phyloP scores from a whole-genome alignment of 148 eudicot species.

The Cornus florida region DNA sequence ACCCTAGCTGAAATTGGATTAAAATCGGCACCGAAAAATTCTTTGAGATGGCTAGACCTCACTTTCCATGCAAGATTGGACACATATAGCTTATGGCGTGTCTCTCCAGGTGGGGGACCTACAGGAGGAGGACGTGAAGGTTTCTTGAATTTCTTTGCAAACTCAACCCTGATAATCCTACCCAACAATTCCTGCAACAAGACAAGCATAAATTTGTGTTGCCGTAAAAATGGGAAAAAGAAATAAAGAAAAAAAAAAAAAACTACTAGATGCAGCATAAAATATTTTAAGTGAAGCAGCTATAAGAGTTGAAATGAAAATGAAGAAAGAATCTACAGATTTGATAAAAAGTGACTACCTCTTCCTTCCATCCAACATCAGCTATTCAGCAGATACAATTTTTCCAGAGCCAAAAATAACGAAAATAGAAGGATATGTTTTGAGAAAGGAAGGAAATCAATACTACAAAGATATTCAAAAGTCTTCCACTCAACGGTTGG shows the following conservation, averaged over 20 bases:
- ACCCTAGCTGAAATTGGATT: constrained; percentile 72
- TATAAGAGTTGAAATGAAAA: too few species aligned
- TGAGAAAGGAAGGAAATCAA: too few species aligned
- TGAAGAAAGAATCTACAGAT: too few species aligned
- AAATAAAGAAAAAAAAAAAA: neutral
- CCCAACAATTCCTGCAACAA: constrained; percentile 65
- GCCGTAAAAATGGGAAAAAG: neutral
- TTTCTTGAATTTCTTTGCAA: constrained; percentile 68
- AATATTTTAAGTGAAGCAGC: too few species aligned
- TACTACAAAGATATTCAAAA: too few species aligned
- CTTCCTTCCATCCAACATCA: too few species aligned
- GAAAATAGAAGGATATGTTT: too few species aligned
- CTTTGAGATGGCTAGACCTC: constrained; percentile 69
- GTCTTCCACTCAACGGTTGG: too few species aligned
- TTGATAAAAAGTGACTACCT: too few species aligned
- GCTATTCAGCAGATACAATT: too few species aligned
- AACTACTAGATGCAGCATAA: too few species aligned
- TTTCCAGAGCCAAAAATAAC: too few species aligned
- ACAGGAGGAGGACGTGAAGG: constrained; percentile 46
- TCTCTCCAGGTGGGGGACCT: constrained; percentile 43
- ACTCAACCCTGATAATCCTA: constrained; percentile 66
- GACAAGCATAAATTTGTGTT: neutral
- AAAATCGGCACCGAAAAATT: constrained; percentile 57
- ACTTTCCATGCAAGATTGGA: constrained; percentile 95
- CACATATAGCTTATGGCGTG: constrained; percentile 67